Percentiles rank a stretch among this genome's conserved stretches.
Evolutionary conservation across 176 grass and related monocot genomes (phyloP).

Genomic region (Raddia distichophylla): DNA sequence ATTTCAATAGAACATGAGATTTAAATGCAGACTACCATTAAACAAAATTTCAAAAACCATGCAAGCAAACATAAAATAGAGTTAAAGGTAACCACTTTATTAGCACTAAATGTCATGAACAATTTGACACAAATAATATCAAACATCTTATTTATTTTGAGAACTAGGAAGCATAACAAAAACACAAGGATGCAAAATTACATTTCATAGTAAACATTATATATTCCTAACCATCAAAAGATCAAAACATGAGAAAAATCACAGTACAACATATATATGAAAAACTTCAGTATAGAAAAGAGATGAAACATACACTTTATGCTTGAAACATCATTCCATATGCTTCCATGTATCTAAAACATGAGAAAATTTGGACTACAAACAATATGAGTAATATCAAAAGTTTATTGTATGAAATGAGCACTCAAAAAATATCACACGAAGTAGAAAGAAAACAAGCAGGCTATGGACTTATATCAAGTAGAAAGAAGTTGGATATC

Average conservation of each 20-base stretch:
- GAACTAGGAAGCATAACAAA: neutral
- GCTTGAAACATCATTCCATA: neutral
- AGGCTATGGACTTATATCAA: neutral
- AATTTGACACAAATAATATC: neutral
- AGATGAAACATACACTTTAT: neutral
- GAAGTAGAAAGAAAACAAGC: neutral
- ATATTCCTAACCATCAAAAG: neutral
- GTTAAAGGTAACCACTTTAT: neutral
- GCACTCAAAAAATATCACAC: neutral
- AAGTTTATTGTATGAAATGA: neutral
- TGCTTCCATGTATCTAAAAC: neutral
- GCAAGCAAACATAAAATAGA: neutral
- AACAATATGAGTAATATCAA: neutral
- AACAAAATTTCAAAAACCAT: neutral
- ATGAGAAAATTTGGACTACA: neutral
- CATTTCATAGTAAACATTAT: neutral
- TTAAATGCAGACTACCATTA: too few relatives aligned
- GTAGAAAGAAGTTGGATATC: neutral
- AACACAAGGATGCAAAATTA: neutral
- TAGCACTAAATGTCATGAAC: neutral
- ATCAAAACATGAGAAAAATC: neutral
- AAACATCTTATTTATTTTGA: neutral
- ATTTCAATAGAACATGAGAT: too few relatives aligned
- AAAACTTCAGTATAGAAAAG: neutral
- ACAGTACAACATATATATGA: neutral